Evolutionary conservation across 805 yeast species (phyloP).

Genomic region (Lipomyces japonicus): DNA sequence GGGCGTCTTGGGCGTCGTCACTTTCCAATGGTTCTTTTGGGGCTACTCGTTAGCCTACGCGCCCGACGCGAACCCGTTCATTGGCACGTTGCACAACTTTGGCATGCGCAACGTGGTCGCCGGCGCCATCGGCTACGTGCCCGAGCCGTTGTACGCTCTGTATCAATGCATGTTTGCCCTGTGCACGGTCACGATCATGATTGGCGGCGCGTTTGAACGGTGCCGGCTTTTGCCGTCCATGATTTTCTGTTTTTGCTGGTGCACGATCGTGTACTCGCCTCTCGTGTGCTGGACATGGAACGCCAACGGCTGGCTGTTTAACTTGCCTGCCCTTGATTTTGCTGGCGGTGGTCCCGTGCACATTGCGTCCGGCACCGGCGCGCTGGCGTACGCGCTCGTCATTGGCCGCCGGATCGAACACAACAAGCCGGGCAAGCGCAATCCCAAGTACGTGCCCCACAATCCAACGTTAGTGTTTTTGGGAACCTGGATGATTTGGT

Average conservation of each 20-base stretch:
- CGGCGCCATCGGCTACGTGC: conserved; percentile 62
- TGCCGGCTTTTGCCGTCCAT: conserved; percentile 95
- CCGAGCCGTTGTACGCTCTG: conserved; percentile 84
- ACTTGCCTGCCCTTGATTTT: conserved; percentile 82
- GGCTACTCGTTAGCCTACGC: conserved; percentile 88
- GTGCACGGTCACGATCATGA: conserved; percentile 85
- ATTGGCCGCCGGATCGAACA: conserved; percentile 86
- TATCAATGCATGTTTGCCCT: conserved; percentile 97
- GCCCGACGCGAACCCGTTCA: conserved; percentile 64
- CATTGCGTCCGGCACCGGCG: conserved; percentile 89
- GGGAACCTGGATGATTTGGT: conserved; percentile 95
- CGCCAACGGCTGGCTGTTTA: conserved; percentile 79
- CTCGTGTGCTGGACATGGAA: conserved; percentile 98
- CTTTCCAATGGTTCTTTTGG: conserved; percentile 98
- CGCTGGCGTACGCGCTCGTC: conserved; percentile 83
- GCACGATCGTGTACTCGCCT: conserved; percentile 92
- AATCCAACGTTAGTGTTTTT: conserved; percentile 82
- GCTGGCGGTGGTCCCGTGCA: conserved; percentile 99
- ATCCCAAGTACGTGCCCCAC: conserved; percentile 52
- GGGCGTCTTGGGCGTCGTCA: conserved; percentile 75
- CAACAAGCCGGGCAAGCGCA: conserved; percentile 57
- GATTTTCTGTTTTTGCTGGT: conserved; percentile 88
- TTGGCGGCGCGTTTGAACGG: conserved; percentile 97
- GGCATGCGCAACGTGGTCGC: conserved; percentile 78
- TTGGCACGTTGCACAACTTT: conserved; percentile 79